phyloP scores from a whole-genome alignment of 352 stramenopile species.

The Globisporangium paroecandrum region DNA sequence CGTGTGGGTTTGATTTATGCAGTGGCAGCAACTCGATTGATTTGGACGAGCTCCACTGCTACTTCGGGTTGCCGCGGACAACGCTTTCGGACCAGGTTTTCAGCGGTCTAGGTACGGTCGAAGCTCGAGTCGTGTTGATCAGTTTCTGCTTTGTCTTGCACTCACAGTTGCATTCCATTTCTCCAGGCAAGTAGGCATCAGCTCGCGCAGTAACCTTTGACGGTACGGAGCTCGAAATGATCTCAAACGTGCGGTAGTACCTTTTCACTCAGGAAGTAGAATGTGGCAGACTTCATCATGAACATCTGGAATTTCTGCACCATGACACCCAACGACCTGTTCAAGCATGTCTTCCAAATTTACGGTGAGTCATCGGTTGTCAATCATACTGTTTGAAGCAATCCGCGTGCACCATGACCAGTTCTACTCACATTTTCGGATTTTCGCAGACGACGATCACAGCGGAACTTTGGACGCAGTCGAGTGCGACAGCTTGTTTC shows the following conservation, averaged over 20 bases:
- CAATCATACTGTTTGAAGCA: background rate
- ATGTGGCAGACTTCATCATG: conserved; percentile 40
- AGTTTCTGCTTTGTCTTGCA: background rate
- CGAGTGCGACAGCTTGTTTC: conserved; percentile 53
- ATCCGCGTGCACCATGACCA: background rate
- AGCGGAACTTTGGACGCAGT: conserved; percentile 38
- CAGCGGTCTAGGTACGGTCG: conserved; percentile 37
- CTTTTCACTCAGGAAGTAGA: background rate
- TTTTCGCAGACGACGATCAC: conserved; percentile 35
- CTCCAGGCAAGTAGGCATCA: conserved; percentile 36
- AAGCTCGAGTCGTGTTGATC: background rate
- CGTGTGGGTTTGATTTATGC: background rate
- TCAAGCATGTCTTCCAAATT: conserved; percentile 41
- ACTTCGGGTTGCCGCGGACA: conserved; percentile 36
- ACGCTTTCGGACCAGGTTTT: conserved; percentile 51
- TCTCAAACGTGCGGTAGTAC: background rate
- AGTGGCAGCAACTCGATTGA: conserved; percentile 59
- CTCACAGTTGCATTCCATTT: background rate
- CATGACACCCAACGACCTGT: conserved; percentile 37
- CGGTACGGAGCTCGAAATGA: conserved; percentile 10
- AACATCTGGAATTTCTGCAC: conserved; percentile 66
- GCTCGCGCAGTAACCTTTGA: conserved; percentile 42
- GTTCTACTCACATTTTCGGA: background rate
- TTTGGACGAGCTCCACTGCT: conserved; percentile 45
- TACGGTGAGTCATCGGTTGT: conserved; percentile 25